Evolutionary conservation across 345 rosid species (phyloP), one percentile per base, ranked within the genome.

Genomic region (Citrus mangshanensis): DNA sequence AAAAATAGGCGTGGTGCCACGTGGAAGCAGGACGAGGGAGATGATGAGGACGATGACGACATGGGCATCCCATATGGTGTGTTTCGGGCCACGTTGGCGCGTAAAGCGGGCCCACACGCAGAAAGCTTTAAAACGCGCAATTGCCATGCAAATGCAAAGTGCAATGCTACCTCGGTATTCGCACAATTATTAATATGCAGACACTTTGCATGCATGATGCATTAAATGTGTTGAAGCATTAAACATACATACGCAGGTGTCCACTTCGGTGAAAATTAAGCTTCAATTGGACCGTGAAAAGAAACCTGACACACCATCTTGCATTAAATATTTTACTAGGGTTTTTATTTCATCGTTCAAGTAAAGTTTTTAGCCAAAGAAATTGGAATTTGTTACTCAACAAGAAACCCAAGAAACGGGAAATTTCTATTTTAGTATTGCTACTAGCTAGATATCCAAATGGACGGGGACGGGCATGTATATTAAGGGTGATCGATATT

Each of bases 41-140:
- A 25, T n/a, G 72, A 21, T 32, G 77, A 14, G 24, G 77, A 4
- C 76, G 58, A 54, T 0, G 75, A 79, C 75, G 75, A 79, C 71
- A 35, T 70, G 80, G 80, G 42, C 60, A 79, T 49, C 40, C 65
- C 80, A 82, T 71, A 72, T 79, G 85, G 68, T 42, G 16, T 76
- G 81, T 40, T 67, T 67, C 37, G 21, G n/a, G 80, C 82, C 82
- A 75, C 70, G 63, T 10, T 10, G 64, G 68, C 69, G 19, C 12
- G 0, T 12, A 1, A 60, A 30, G 34, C 62, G 66, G 79, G 5
- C 34, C 72, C 62, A 37, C 73, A 19, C 35, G 37, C n/a, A 32
- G 71, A 25, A 30, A 12, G 54, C 40, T 76, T 46, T 46, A 13
- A 13, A 46, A 46, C 18, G 51, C 18, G 34, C 51, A 46, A 46